phyloP scores from a whole-genome alignment of 345 rosid genomes.

The Streptanthus diversifolius region DNA sequence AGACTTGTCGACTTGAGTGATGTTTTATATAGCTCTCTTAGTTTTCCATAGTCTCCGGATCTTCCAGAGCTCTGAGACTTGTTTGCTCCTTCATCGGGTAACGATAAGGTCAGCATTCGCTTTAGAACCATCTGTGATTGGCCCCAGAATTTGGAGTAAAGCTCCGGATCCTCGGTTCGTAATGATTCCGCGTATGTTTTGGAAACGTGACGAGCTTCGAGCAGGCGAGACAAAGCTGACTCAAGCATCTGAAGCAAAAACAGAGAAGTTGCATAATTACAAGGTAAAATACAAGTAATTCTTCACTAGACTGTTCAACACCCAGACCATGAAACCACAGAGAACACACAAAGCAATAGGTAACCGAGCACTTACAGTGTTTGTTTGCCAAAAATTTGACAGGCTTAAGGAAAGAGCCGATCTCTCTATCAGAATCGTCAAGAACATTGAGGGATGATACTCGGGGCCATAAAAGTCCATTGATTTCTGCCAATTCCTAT shows the following conservation, averaged over 20 bases:
- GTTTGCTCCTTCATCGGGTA: conserved; percentile 41
- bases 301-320: background rate
- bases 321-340: background rate
- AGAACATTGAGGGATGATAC: conserved; percentile 72
- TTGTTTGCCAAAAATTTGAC: conserved; percentile 50
- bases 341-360: background rate
- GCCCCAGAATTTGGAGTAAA: conserved; percentile 60
- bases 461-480: conserved; percentile 67
- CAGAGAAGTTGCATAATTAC: background rate
- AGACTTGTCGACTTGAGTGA: conserved; percentile 56
- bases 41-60: conserved; percentile 50
- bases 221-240: conserved; percentile 58
- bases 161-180: conserved; percentile 41
- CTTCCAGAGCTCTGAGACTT: conserved; percentile 36
- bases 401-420: conserved; percentile 60
- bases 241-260: conserved; percentile 62
- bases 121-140: conserved; percentile 69
- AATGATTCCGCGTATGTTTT: conserved; percentile 38
- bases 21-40: conserved; percentile 74
- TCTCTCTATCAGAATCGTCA: conserved; percentile 67
- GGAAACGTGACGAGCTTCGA: conserved; percentile 55
- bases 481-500: conserved; percentile 82
- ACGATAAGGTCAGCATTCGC: conserved; percentile 51
- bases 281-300: background rate
- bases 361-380: conserved; percentile 43